These are phyloP conservation scores for Fusarium setosum DNA, from an alignment of 2,329 filamentous ascomycete species.

Conservation along the genomic window DNA sequence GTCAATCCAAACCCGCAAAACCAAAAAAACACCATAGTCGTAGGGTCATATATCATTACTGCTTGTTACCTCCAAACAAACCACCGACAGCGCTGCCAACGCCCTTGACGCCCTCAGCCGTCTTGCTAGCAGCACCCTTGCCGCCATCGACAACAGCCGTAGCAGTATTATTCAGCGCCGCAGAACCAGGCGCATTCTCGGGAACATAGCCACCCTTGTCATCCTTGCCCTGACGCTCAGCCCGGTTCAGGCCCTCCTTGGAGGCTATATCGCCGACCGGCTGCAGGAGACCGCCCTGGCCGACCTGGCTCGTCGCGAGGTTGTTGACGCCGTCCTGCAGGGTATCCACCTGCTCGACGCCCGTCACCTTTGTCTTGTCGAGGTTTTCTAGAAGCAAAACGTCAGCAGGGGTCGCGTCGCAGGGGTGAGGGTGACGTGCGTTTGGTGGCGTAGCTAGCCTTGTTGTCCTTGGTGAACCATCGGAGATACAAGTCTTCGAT, in stretches of 20 bases:
- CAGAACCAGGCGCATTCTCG: constrained; percentile 44
- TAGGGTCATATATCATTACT: constrained; percentile 23
- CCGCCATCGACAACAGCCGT: constrained; percentile 45
- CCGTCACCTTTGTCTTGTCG: constrained; percentile 76
- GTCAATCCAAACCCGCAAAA: constrained; percentile 15
- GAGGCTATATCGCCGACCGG: constrained; percentile 71
- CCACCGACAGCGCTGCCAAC: constrained; percentile 48
- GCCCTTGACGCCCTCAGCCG: constrained; percentile 44
- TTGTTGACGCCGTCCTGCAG: constrained; percentile 75
- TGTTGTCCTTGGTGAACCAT: constrained; percentile 83
- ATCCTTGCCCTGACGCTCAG: constrained; percentile 73
- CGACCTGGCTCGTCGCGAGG: constrained; percentile 72
- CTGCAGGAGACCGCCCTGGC: constrained; percentile 74
- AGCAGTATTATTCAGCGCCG: constrained; percentile 41
- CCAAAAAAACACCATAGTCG: not conserved
- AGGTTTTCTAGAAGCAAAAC: constrained; percentile 69
- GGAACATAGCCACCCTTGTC: constrained; percentile 63
- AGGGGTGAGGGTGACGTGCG: constrained; percentile 54
- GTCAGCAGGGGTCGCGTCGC: constrained; percentile 2
- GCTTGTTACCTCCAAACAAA: constrained; percentile 47
- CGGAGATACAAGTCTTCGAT: constrained; percentile 78
- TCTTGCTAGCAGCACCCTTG: constrained; percentile 44
- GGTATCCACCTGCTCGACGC: constrained; percentile 73
- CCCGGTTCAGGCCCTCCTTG: constrained; percentile 74
- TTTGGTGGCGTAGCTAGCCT: constrained; percentile 77